Evolutionary conservation across 495 filamentous ascomycete species (phyloP).

Genomic region (Choiromyces venosus): DNA sequence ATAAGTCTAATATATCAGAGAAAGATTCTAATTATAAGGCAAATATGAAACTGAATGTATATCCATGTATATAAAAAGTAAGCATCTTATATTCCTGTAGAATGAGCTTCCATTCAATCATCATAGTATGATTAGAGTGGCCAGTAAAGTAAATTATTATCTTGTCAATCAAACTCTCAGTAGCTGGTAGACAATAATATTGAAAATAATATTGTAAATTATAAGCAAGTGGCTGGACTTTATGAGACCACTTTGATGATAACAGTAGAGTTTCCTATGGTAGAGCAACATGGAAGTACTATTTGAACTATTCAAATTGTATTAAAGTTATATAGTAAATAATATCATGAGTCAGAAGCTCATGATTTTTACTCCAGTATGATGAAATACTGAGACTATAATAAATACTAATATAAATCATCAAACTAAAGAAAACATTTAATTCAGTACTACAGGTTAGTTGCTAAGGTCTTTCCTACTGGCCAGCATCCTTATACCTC

Average conservation of each 20-base stretch:
- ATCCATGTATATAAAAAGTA: conserved; percentile 11
- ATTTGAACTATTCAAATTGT: background rate
- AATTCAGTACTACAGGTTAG: background rate
- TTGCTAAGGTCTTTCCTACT: background rate
- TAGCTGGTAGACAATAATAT: background rate
- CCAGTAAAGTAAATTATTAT: conserved; percentile 16
- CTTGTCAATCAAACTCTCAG: background rate
- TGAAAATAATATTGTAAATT: conserved; percentile 1
- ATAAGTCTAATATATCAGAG: background rate
- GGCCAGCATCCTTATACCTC: background rate
- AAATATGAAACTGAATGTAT: conserved; percentile 17
- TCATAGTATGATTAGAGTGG: background rate
- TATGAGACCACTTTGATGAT: background rate
- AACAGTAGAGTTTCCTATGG: rapidly evolving
- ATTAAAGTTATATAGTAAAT: background rate
- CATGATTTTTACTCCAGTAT: background rate
- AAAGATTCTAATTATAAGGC: background rate
- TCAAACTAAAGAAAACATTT: conserved; percentile 10
- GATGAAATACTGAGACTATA: background rate
- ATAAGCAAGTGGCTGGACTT: conserved; percentile 5
- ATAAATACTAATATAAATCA: conserved; percentile 4
- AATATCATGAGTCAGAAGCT: conserved; percentile 1
- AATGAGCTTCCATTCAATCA: background rate
- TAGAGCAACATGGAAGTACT: conserved; percentile 2
- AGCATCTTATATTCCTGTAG: conserved; percentile 10